Conservation (phyloP, 768 basidiomycete species). For the Lentinula boryana region DNA sequence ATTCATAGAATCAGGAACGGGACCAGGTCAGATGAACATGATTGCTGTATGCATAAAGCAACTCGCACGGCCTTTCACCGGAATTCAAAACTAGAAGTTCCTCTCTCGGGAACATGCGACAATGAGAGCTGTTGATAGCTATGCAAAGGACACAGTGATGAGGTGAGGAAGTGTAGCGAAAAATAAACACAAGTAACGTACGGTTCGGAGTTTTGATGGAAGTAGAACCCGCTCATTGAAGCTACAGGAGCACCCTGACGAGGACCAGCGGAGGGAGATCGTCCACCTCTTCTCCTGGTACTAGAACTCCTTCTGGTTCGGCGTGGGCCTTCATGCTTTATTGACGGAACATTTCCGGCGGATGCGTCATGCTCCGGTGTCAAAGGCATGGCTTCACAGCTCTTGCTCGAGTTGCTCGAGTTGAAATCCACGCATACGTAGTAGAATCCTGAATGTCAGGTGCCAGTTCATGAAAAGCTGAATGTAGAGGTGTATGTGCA, state of each 20-base stretch:
- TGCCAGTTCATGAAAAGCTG: neutral
- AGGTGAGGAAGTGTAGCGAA: neutral
- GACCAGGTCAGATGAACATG: neutral
- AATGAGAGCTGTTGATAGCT: slow-evolving; percentile 90
- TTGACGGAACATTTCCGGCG: slow-evolving; percentile 20
- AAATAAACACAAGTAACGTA: slow-evolving; percentile 34
- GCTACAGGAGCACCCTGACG: slow-evolving; percentile 47
- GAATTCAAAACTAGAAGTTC: slow-evolving; percentile 81
- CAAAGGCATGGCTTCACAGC: slow-evolving; percentile 29
- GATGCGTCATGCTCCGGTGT: slow-evolving; percentile 14
- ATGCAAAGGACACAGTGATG: slow-evolving; percentile 8
- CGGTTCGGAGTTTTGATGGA: slow-evolving; percentile 91
- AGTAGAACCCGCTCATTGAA: slow-evolving; percentile 88
- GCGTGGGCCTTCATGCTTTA: slow-evolving; percentile 29
- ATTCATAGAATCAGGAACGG: neutral
- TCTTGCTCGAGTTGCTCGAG: slow-evolving; percentile 39
- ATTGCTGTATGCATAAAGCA: neutral
- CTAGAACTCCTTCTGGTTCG: slow-evolving; percentile 43
- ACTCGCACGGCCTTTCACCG: slow-evolving; percentile 40
- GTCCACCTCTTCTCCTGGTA: slow-evolving; percentile 29
- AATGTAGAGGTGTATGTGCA: slow-evolving; percentile 4
- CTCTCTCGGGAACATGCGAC: slow-evolving; percentile 67
- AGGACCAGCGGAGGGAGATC: slow-evolving; percentile 45
- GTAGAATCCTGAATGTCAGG: slow-evolving; percentile 65
- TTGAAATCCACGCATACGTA: slow-evolving; percentile 94